Base-by-base conservation (phyloP, 139 green algal genomes). In the Asterochloris sp. region DNA sequence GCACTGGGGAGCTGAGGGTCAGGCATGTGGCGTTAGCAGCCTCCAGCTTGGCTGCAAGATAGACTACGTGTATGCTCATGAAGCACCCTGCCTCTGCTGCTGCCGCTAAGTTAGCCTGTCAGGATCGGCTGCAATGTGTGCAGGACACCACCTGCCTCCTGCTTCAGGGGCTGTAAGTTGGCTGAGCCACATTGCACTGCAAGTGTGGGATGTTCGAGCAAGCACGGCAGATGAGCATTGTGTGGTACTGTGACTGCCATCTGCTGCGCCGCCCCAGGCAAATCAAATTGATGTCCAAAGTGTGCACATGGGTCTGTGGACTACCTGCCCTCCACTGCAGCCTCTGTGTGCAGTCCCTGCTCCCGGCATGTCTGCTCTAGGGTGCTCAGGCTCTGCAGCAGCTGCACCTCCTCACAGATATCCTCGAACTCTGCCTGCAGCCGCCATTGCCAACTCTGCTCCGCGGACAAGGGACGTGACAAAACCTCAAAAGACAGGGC, bases 371-470 rank as follows among this genome's bases (percentile, higher is more conserved):
- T 19, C 74, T 81, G 81, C 38, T 85, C 81, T 13, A 85, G 26
- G 38, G 67, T 38, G 16, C 62, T 28, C 23, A 85, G 62, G 17
- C 62, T 85, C 19, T 26, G 71, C 76, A 64, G 67, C n/a, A 85
- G 24, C 27, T 85, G 76, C 10, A 19, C 60, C 62, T 85, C 82
- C 60, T 85, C 82, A 77, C 68, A 78, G 62, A 85, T 85, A n/a
- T 81, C 76, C 60, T 82, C 76, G 67, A 82, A 82, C 67, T 82
- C 82, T 62, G 76, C 82, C 82, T 85, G 75, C 29, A 73, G 15
- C 28, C 8, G 28, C 29, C 74, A 78, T 62, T 24, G 47, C 15
- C 62, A 62, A 15, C 69, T 69, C 54, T n/a, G n/a, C 19, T 69
- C 60, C 54, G 23, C 69, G 61, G 26, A 73, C 12, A 1, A 1